Evolutionary conservation across 108 stramenopile genomes (phyloP).

Genomic region (Cyclotella distinguenda): DNA sequence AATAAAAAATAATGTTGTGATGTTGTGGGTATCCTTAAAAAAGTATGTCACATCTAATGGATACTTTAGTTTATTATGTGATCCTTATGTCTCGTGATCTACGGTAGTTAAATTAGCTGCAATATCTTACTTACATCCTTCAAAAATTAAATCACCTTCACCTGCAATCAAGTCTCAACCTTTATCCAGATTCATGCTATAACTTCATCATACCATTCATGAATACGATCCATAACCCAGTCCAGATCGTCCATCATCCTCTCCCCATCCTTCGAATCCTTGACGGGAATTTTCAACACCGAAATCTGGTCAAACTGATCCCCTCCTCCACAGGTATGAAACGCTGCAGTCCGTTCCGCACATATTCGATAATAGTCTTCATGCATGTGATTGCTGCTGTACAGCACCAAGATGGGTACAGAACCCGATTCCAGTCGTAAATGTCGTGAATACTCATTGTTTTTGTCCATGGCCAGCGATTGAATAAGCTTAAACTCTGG

Average conservation of each 20-base stretch:
- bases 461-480: not conserved
- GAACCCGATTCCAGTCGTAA: slow-evolving; percentile 30
- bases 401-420: slow-evolving; percentile 37
- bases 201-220: slow-evolving; percentile 40
- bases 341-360: slow-evolving; percentile 38
- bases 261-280: not conserved
- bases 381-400: slow-evolving; percentile 18
- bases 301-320: slow-evolving; percentile 21
- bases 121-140: no score
- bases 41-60: no score
- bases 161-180: no score
- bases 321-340: slow-evolving; percentile 21
- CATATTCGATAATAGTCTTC: slow-evolving; percentile 29
- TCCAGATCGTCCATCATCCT: slow-evolving; percentile 8
- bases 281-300: slow-evolving; percentile 11
- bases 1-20: no score
- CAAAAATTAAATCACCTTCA: no score
- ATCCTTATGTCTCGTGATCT: no score
- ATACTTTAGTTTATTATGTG: no score
- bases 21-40: no score
- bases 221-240: slow-evolving; percentile 19
- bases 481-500: slow-evolving; percentile 19
- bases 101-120: no score
- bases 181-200: slow-evolving; percentile 34
- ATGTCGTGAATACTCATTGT: slow-evolving; percentile 12